Evolutionary conservation across 1,139 yeast genomes (phyloP), one percentile per base, ranked within the genome.

Genomic region (Hansenula lynferdii): DNA sequence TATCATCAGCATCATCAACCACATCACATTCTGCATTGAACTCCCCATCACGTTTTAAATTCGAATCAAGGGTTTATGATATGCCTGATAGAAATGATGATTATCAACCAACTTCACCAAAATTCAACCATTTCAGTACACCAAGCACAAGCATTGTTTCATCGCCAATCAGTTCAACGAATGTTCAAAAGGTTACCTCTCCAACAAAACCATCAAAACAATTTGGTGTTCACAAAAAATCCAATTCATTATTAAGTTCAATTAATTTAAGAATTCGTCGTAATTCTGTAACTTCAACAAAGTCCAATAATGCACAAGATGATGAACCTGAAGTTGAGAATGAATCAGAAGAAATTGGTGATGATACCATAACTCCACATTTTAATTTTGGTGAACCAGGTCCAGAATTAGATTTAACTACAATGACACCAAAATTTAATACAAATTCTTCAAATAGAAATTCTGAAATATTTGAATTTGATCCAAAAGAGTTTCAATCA

Each of bases 11-110:
- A 2, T 42, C 50, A 3, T 43, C 52, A 2, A 42, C 48, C 2
- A 31, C 45, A 2, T 39, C 35, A 18, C 43, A 49, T 1, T 39
- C 45, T 10, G 28, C 37, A 0, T 32, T 44, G 7, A 44, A 43
- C 23, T 50, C 56, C 5, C 57, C 57, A 18, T 43, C 47, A 18
- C 51, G 54, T 12, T 61, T 61, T 43, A 56, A 55, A 35, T 61
- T 58, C 31, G 62, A 61, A 35, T 51, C 62, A 3, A 53, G 50
- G 37, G 52, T 54, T 9, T 62, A 62, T 40, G 67, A 62, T 38
- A 51, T 60, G 40, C 55, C 55, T 7, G 45, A 51, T 14, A 44
- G 40, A 5, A 26, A 29, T 5, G 15, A 32, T 10, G 9, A 15
- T 14, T 17, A 5, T 25, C 31, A 9, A 25, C 31, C 11, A 5